Evolutionary conservation across 352 stramenopile genomes (phyloP).

Genomic region (Phytophthora chlamydospora): DNA sequence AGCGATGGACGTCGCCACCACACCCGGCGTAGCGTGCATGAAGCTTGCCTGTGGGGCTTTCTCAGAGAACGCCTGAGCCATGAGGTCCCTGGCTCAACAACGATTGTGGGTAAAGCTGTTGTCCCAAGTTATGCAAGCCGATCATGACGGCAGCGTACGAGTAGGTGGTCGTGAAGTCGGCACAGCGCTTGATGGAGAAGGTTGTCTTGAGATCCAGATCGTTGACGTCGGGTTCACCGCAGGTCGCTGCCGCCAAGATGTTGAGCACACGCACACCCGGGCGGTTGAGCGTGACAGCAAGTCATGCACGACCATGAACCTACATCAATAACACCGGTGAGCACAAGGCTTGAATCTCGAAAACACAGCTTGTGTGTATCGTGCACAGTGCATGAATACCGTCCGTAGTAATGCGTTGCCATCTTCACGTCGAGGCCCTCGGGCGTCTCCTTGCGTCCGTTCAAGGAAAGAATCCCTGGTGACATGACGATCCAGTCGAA

Average conservation of each 20-base stretch:
- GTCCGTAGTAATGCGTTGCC: constrained; percentile 26
- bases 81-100: constrained; percentile 17
- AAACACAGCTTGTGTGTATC: no score
- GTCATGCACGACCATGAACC: constrained; percentile 23
- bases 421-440: constrained; percentile 29
- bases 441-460: constrained; percentile 12
- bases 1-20: constrained; percentile 10
- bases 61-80: constrained; percentile 25
- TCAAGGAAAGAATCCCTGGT: constrained; percentile 16
- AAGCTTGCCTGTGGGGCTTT: constrained; percentile 23
- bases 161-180: constrained; percentile 19
- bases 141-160: constrained; percentile 16
- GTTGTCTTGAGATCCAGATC: constrained; percentile 28
- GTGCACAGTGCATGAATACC: neutral
- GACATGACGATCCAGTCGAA: constrained; percentile 29
- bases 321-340: neutral
- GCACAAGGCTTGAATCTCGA: no score
- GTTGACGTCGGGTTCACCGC: constrained; percentile 13
- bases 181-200: constrained; percentile 24
- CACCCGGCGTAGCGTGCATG: constrained; percentile 20
- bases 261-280: constrained; percentile 20
- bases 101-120: neutral
- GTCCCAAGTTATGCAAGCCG: neutral
- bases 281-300: constrained; percentile 14
- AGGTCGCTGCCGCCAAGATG: constrained; percentile 10